These are phyloP conservation scores for Mycena chlorophos DNA, from an alignment of 768 basidiomycete genomes.

Conservation along the genomic window DNA sequence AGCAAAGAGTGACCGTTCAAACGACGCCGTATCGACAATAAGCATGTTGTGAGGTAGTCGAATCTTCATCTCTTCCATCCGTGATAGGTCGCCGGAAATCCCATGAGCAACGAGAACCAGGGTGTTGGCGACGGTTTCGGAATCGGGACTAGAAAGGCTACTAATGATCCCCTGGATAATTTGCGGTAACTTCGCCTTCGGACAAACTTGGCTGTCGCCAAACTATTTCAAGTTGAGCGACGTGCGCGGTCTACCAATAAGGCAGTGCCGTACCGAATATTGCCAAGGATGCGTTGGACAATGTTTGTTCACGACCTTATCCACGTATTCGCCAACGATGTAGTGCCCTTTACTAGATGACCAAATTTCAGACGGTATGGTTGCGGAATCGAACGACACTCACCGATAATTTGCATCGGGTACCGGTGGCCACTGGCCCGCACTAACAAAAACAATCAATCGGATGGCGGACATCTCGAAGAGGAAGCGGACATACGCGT, in stretches of 20 bases:
- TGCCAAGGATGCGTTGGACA: conserved; percentile 68
- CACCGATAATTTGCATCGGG: conserved; percentile 79
- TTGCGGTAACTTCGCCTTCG: conserved; percentile 67
- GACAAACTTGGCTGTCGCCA: conserved; percentile 70
- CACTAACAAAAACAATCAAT: conserved; percentile 35
- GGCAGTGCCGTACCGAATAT: conserved; percentile 33
- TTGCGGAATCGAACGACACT: conserved; percentile 17
- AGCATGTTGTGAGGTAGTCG: conserved; percentile 77
- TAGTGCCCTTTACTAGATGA: conserved; percentile 71
- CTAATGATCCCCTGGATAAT: conserved; percentile 75
- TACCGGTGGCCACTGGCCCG: conserved; percentile 73
- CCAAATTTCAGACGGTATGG: conserved; percentile 12
- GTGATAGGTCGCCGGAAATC: conserved; percentile 52
- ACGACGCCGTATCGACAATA: conserved; percentile 60
- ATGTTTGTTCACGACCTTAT: conserved; percentile 62
- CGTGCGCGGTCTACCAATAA: conserved; percentile 7
- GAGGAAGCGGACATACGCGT: conserved; percentile 52
- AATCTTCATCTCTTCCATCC: conserved; percentile 78
- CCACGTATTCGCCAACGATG: conserved; percentile 67
- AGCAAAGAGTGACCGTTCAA: conserved; percentile 64
- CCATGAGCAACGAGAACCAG: conserved; percentile 74
- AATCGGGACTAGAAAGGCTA: conserved; percentile 73
- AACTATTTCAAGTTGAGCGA: conserved; percentile 46
- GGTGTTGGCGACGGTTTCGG: conserved; percentile 66
- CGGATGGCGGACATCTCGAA: not conserved